Evolutionary conservation across 2,329 filamentous ascomycete genomes (phyloP).

Genomic region (Fusarium albidum): DNA sequence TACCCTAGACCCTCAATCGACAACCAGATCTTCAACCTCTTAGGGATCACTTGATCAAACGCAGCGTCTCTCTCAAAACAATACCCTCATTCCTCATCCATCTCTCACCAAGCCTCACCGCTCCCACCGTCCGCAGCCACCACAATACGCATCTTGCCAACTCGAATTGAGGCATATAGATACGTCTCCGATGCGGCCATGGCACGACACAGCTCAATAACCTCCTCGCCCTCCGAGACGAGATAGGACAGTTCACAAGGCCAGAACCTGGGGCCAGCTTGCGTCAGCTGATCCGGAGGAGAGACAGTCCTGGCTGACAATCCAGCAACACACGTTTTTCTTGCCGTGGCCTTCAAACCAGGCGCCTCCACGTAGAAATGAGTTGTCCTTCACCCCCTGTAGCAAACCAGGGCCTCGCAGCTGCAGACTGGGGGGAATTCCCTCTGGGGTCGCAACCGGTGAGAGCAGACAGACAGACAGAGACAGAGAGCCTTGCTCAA

Average conservation of each 20-base stretch:
- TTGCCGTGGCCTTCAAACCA: constrained; percentile 20
- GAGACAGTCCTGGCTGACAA: not conserved
- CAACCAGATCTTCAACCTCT: no score
- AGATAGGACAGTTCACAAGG: constrained; percentile 2
- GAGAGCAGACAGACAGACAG: not conserved
- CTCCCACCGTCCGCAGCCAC: constrained; percentile 1
- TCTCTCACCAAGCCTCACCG: not conserved
- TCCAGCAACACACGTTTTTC: not conserved
- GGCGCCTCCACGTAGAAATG: constrained; percentile 27
- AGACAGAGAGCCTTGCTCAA: not conserved
- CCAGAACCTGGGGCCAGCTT: not conserved
- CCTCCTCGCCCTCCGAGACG: constrained; percentile 8
- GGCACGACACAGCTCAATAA: constrained; percentile 2
- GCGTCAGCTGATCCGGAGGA: constrained; percentile 12
- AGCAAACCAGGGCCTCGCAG: constrained; percentile 15
- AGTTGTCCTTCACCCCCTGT: constrained; percentile 10
- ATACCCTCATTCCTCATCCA: no score
- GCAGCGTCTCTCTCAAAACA: no score
- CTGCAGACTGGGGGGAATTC: constrained; percentile 11
- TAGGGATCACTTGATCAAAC: no score
- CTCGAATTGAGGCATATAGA: constrained; percentile 12
- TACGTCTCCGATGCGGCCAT: constrained; percentile 16
- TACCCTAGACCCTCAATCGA: no score
- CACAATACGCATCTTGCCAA: constrained; percentile 1
- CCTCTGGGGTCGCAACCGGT: no score